phyloP scores from a whole-genome alignment of 148 eudicot genomes.

The Camellia lanceoleosa region DNA sequence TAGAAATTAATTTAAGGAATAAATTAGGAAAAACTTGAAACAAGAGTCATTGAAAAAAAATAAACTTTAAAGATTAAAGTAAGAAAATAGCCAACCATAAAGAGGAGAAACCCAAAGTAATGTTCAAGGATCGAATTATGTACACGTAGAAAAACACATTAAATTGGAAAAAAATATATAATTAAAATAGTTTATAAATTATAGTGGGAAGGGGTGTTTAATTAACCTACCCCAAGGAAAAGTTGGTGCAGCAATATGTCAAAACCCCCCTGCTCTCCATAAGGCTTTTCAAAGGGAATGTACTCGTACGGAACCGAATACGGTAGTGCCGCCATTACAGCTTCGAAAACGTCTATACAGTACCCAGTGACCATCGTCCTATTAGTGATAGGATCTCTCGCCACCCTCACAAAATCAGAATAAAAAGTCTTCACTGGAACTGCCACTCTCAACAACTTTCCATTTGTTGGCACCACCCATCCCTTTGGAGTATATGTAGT shows the following conservation, averaged over 20 bases:
- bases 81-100: too few relatives aligned
- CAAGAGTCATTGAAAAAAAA: too few relatives aligned
- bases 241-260: constrained; percentile 33
- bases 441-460: constrained; percentile 39
- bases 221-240: constrained; percentile 2
- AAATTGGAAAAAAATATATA: background rate
- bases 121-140: too few relatives aligned
- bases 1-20: too few relatives aligned
- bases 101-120: too few relatives aligned
- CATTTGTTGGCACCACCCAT: constrained; percentile 44
- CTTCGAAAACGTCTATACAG: constrained; percentile 64
- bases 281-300: constrained; percentile 35
- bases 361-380: constrained; percentile 31
- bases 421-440: constrained; percentile 53
- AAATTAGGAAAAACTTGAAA: too few relatives aligned
- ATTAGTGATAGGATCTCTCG: constrained; percentile 27
- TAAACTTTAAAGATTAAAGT: too few relatives aligned
- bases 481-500: constrained; percentile 26
- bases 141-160: too few relatives aligned
- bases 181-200: too few relatives aligned
- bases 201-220: background rate
- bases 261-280: constrained; percentile 22
- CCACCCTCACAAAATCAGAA: constrained; percentile 38
- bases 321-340: constrained; percentile 40
- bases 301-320: constrained; percentile 51